Conservation (phyloP, 176 grass and related monocot species). For the Otatea glauca region DNA sequence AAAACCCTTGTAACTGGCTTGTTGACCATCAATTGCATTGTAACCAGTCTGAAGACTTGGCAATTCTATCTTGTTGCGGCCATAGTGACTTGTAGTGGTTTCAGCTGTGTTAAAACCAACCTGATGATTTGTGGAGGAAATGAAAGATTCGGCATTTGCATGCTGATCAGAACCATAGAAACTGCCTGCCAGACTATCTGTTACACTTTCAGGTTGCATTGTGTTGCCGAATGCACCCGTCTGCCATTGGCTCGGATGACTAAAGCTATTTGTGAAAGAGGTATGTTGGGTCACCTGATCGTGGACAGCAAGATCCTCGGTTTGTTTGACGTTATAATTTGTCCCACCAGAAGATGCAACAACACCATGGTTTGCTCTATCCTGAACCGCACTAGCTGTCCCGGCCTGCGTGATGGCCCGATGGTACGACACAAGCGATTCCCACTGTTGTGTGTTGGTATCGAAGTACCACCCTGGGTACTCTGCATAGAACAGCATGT, state of each 20-base stretch:
- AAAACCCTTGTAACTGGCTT: conserved; percentile 44
- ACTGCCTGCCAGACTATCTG: conserved; percentile 47
- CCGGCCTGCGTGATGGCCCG: conserved; percentile 25
- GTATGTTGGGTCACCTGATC: conserved; percentile 49
- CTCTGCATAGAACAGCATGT: conserved; percentile 86
- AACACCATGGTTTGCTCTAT: conserved; percentile 47
- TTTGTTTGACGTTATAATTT: conserved; percentile 28
- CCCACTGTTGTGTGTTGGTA: conserved; percentile 81
- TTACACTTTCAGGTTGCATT: conserved; percentile 44
- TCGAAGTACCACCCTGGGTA: conserved; percentile 97
- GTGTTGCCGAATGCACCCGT: conserved; percentile 51
- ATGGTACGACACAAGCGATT: conserved; percentile 76
- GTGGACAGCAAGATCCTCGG: conserved; percentile 20
- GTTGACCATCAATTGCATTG: conserved; percentile 38
- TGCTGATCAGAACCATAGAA: conserved; percentile 51
- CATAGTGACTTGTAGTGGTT: conserved; percentile 38
- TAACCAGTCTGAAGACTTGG: conserved; percentile 48
- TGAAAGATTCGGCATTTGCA: conserved; percentile 19
- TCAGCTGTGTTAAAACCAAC: conserved; percentile 41
- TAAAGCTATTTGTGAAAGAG: conserved; percentile 36
- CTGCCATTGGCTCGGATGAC: conserved; percentile 56
- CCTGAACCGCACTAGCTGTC: conserved; percentile 42
- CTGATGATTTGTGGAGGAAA: conserved; percentile 34
- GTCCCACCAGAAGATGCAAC: background rate
- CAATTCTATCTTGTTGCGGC: conserved; percentile 37